These are phyloP conservation scores for Penicillium roqueforti DNA, from an alignment of 495 filamentous ascomycete species.

Conservation along the genomic window DNA sequence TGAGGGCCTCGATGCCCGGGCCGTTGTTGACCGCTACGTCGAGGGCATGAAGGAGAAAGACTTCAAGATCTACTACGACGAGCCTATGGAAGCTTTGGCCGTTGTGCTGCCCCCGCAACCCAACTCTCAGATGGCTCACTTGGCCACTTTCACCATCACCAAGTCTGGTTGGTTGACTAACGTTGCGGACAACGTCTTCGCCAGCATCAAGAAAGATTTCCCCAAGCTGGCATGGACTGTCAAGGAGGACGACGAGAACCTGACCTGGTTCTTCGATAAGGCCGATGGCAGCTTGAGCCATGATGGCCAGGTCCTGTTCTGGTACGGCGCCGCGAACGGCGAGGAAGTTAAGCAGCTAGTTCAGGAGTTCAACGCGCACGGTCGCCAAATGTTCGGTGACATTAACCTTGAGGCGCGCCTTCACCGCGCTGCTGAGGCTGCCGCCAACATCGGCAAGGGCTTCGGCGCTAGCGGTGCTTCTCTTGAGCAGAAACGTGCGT, in stretches of 20 bases:
- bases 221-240: slow-evolving; percentile 95
- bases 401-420: slow-evolving; percentile 84
- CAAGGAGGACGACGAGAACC: slow-evolving; percentile 91
- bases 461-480: slow-evolving; percentile 41
- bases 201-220: slow-evolving; percentile 86
- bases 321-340: slow-evolving; percentile 86
- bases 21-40: slow-evolving; percentile 82
- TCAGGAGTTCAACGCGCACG: slow-evolving; percentile 78
- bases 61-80: slow-evolving; percentile 94
- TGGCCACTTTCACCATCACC: slow-evolving; percentile 92
- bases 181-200: slow-evolving; percentile 96
- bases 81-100: slow-evolving; percentile 93
- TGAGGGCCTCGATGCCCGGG: slow-evolving; percentile 75
- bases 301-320: slow-evolving; percentile 89
- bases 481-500: slow-evolving; percentile 59
- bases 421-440: slow-evolving; percentile 68
- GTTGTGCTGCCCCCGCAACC: slow-evolving; percentile 73
- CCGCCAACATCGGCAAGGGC: slow-evolving; percentile 52
- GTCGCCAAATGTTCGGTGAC: slow-evolving; percentile 84
- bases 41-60: slow-evolving; percentile 67
- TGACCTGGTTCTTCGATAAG: slow-evolving; percentile 99
- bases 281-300: slow-evolving; percentile 84
- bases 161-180: slow-evolving; percentile 95
- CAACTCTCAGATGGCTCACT: slow-evolving; percentile 58
- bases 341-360: slow-evolving; percentile 84